Base-by-base conservation (phyloP, 2,329 filamentous ascomycete species). In the Beauveria bassiana region DNA sequence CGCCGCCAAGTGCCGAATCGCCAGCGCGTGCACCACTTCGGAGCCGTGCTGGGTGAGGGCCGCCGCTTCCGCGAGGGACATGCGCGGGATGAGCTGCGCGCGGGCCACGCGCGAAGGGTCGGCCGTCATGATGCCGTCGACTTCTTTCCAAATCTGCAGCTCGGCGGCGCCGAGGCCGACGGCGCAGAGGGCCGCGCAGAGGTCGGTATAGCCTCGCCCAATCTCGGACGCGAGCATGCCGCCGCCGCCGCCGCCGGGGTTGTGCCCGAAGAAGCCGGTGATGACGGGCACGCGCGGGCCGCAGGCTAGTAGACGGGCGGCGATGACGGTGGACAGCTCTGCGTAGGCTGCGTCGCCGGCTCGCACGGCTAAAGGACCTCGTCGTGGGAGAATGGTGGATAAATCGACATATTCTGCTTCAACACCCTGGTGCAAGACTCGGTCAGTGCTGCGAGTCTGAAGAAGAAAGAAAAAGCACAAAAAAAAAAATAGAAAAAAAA, bases 11-110 rank as follows among this genome's bases (percentile, higher is more conserved):
- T 97, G 95, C 76, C 97, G 93, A 92, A 99, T 98, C 68, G 95
- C 98, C 72, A 97, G 89, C 66, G 96, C 93, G 73, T 99, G 95
- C 68, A 99, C 98, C 71, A 99, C 95, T 74, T 99, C 95, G 63
- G 93, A 93, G 64, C 90, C 90, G 72, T 93, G 93, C 70, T 93
- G 93, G 2, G 95, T 98, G 77, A 99, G 80, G 74, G 98, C 95
- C 10, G 95, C 93, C 2, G 95, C 95, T 75, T 99, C 95, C 12
- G 91, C 88, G 0, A 95, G 95, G 3, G 93, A 96, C 72, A 99
- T 96, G 59, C 87, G 87, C 16, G 87, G 78, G 51, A 99, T 82
- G 22, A 98, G 81, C 52, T 88, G 83, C n/a, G 95, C 95, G 0
- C 93, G 97, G 3, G 93, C 92, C 31, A 96, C 91, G 75, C 96